Evolutionary conservation across 1,139 yeast species (phyloP), one percentile per base, ranked within the genome.

Genomic region (Diutina mesorugosa): DNA sequence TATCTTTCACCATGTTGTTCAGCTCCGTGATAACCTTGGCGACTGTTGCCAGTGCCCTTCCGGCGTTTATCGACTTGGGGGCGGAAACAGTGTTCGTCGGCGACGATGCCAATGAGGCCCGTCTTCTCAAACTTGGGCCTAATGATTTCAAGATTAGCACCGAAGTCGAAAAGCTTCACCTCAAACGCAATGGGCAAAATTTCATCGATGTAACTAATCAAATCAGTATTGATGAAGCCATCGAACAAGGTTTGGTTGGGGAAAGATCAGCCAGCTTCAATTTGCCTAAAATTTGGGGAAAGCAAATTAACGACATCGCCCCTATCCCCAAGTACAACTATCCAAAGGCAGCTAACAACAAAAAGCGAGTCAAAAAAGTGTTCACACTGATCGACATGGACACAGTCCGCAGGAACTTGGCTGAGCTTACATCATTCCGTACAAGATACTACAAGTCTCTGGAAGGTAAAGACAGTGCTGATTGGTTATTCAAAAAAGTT

Each of bases 401-500:
- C 8, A 67, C 71, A 32, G 76, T 88, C 70, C 72, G 79, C 63
- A 69, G 71, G 38, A 80, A 80, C 62, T 74, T 89, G 67, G 81
- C 83, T 41, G 70, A 77, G 57, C 84, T 89, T 65, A 74, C 91
- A 8, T 81, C 88, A 46, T 90, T 87, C 67, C 81, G 73, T 68
- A 85, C 91, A n/a, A 78, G 98, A 59, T 88, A 87, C 67, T 90
- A 89, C 71, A 86, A 87, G 69, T 79, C 90, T 1, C 77, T 79
- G 32, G 66, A 78, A 29, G 99, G 98, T 0, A 71, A 74, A 10
- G 80, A 86, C 60, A 83, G 93, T 65, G 85, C 96, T 12, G 65
- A 77, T 57, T 89, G 96, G 95, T 73, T 91, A 57, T 74, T 73
- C 59, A 73, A 74, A 10, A 74, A 77, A 59, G 71, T 90, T 45